A percentile compares a stretch with the other conserved stretches of the same genome.
Conservation (phyloP, 2,329 filamentous ascomycete genomes). For the Fusarium oxysporum region DNA sequence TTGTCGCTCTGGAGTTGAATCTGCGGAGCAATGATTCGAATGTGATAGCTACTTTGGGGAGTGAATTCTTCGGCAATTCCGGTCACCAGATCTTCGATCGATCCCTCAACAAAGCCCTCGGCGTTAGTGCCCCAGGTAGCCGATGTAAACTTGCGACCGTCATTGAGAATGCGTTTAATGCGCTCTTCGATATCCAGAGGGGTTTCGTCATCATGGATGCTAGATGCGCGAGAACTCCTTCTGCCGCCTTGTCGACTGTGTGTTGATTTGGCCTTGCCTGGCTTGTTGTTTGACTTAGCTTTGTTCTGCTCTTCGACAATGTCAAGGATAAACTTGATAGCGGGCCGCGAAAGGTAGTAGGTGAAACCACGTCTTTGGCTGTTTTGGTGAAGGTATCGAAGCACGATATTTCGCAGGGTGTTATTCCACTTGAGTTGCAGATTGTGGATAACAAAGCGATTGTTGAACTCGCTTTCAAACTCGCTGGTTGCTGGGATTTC, state of each 20-base stretch:
- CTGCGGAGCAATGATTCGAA: slow-evolving; percentile 94
- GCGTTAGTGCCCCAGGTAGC: slow-evolving; percentile 49
- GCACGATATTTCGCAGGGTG: slow-evolving; percentile 90
- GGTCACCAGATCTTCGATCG: slow-evolving; percentile 73
- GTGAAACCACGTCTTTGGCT: slow-evolving; percentile 95
- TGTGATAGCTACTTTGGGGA: slow-evolving; percentile 92
- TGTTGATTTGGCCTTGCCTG: slow-evolving; percentile 46
- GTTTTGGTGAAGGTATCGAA: slow-evolving; percentile 97
- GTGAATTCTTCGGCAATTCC: slow-evolving; percentile 90
- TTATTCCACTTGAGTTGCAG: slow-evolving; percentile 99
- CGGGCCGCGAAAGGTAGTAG: slow-evolving; percentile 95
- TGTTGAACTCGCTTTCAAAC: slow-evolving; percentile 95
- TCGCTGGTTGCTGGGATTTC: slow-evolving; percentile 80
- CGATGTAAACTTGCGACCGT: slow-evolving; percentile 82
- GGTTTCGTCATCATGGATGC: slow-evolving; percentile 66
- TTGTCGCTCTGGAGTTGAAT: slow-evolving; percentile 99
- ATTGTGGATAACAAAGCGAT: slow-evolving; percentile 98
- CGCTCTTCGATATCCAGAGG: slow-evolving; percentile 80
- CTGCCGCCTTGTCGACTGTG: slow-evolving; percentile 44
- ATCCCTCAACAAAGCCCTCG: slow-evolving; percentile 52
- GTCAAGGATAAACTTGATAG: slow-evolving; percentile 97
- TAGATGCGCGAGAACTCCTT: slow-evolving; percentile 53
- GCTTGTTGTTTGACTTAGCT: slow-evolving; percentile 61
- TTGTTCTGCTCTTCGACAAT: slow-evolving; percentile 95
- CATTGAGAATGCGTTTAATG: slow-evolving; percentile 85